phyloP scores from a whole-genome alignment of 2,329 filamentous ascomycete species.

The Tolypocladium tropicale region DNA sequence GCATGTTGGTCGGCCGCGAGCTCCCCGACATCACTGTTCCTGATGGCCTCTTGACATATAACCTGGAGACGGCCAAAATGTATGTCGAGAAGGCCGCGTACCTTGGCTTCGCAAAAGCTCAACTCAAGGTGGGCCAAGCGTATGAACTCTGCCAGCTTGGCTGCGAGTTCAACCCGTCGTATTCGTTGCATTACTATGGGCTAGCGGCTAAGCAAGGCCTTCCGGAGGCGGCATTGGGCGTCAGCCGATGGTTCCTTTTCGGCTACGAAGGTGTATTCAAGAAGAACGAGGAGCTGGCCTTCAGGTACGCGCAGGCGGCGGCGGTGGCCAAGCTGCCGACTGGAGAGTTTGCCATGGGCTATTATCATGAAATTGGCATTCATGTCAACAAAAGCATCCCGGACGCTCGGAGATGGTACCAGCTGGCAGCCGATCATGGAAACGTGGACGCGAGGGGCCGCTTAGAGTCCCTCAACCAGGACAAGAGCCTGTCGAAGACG shows the following conservation, averaged over 20 bases:
- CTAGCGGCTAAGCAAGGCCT: slow-evolving; percentile 88
- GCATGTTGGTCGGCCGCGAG: slow-evolving; percentile 86
- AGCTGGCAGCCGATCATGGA: slow-evolving; percentile 76
- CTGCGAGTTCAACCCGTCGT: slow-evolving; percentile 87
- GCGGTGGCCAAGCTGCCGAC: slow-evolving; percentile 74
- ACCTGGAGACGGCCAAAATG: slow-evolving; percentile 64
- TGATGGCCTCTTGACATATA: slow-evolving; percentile 54
- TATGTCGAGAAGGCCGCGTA: slow-evolving; percentile 97
- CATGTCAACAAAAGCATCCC: slow-evolving; percentile 73
- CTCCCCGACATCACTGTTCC: slow-evolving; percentile 85
- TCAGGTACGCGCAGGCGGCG: slow-evolving; percentile 79
- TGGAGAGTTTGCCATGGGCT: slow-evolving; percentile 92
- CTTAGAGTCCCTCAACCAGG: slow-evolving; percentile 73
- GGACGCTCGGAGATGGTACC: slow-evolving; percentile 83
- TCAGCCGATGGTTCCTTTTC: slow-evolving; percentile 98
- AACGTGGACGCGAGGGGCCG: slow-evolving; percentile 80
- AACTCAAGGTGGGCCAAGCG: slow-evolving; percentile 92
- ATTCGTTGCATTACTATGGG: slow-evolving; percentile 92
- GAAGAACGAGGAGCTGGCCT: slow-evolving; percentile 93
- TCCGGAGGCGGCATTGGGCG: slow-evolving; percentile 85
- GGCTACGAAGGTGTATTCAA: slow-evolving; percentile 86
- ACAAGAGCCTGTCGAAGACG: slow-evolving; percentile 74
- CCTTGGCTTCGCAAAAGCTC: slow-evolving; percentile 89
- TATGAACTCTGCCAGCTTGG: slow-evolving; percentile 91
- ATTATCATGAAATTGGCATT: slow-evolving; percentile 96